A percentile compares a stretch with the other conserved stretches of the same genome.
These are phyloP conservation scores for Eucalyptus albens DNA, from an alignment of 345 rosid species.

Conservation along the genomic window DNA sequence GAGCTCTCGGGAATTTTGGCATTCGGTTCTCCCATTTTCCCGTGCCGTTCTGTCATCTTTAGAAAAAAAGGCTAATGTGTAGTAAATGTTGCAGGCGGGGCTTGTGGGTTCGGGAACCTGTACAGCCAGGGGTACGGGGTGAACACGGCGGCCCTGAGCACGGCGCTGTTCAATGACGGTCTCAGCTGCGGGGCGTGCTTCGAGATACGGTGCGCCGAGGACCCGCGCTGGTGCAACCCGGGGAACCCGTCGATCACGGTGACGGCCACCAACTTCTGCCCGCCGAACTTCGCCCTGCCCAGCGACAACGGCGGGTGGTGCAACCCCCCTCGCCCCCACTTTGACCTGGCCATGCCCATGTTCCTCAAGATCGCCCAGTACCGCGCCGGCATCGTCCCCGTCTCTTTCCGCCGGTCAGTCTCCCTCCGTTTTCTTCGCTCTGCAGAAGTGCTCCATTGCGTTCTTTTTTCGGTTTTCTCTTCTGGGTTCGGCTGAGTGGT, in stretches of 20 bases:
- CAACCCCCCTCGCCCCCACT: slow-evolving; percentile 97
- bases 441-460: not conserved
- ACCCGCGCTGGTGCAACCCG: slow-evolving; percentile 75
- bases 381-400: slow-evolving; percentile 96
- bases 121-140: slow-evolving; percentile 96
- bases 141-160: slow-evolving; percentile 93
- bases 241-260: slow-evolving; percentile 71
- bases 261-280: slow-evolving; percentile 95
- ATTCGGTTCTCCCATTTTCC: not conserved
- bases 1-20: not conserved
- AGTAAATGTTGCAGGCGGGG: slow-evolving; percentile 45
- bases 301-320: slow-evolving; percentile 99
- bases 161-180: slow-evolving; percentile 86
- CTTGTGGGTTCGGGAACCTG: slow-evolving; percentile 93
- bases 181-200: slow-evolving; percentile 92
- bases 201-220: slow-evolving; percentile 66
- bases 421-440: not conserved
- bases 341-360: slow-evolving; percentile 99
- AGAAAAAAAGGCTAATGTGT: not conserved
- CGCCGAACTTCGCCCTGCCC: slow-evolving; percentile 77
- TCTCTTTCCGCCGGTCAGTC: slow-evolving; percentile 59
- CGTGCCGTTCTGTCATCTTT: not conserved
- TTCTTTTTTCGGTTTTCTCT: not conserved
- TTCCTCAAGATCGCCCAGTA: slow-evolving; percentile 88
- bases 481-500: not conserved